Evolutionary conservation across 1,139 yeast genomes (phyloP), one percentile per base, ranked within the genome.

Genomic region (Suhomyces bolitotheri): DNA sequence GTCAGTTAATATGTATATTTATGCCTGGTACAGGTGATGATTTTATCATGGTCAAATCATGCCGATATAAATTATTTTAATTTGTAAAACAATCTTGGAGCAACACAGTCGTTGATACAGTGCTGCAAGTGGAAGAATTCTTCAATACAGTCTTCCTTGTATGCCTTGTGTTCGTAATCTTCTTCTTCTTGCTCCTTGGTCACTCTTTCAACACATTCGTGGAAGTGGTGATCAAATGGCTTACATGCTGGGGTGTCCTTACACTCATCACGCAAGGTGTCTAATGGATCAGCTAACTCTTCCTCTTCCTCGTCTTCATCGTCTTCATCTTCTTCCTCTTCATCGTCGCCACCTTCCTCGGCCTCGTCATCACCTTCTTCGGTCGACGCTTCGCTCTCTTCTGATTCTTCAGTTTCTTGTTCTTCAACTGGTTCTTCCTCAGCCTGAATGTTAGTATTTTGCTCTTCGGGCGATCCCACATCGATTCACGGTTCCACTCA

Each of bases 121-220:
- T 92, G 97, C 65, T 87, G 87, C 62, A 89, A 76, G 70, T 92
- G 97, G 90, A 90, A 90, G 71, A 84, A 92, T 71, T 92, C 98
- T 69, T 92, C 97, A 47, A 90, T 83, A 74, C 98, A 92, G 69
- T 90, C 96, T 72, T 90, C 97, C 70, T 90, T 89, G 75, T 87
- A 76, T n/a, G 73, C 81, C 57, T 76, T 76, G 39, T 82, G 80
- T 23, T 70, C 96, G 62, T 90, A 89, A 47, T 71, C 95, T 50
- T 78, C 83, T 56, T 87, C 90, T 69, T 87, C 85, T 73, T 74
- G 77, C 56, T 82, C 95, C 63, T 82, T 79, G 50, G 90, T 80
- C 50, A 92, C 97, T 73, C 97, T 87, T 66, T 85, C 97, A 43
- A 81, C 80, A 76, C 98, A 92, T 66, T 90, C 97, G 45, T 85